Evolutionary conservation across 192 early-diverging fungal species (phyloP), one percentile per base, ranked within the genome.

Genomic region (Entomortierella beljakovae): DNA sequence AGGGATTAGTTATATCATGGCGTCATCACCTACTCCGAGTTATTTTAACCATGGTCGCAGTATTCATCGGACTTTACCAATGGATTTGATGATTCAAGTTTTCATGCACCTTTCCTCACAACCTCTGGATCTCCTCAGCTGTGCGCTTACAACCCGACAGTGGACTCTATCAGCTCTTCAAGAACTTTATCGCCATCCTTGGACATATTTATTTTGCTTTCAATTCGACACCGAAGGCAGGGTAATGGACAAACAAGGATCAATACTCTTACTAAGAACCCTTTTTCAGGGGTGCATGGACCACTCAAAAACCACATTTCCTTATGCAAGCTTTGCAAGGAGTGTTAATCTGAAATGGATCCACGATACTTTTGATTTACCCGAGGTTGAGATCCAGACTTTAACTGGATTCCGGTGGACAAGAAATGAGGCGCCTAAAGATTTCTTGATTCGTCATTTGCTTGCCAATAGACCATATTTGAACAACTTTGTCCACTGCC

Each of bases 331-430:
- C 23, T 79, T 79, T 55, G 75, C 75, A 2, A 61, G 75, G 25
- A 79, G 75, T 34, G 57, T 79, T 46, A 79, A 79, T 28, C 67
- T 79, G 22, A 69, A 79, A 25, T 79, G 75, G 75, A 68, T 79
- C 5, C 75, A 79, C 13, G 75, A 79, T 35, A 79, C 75, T 2
- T 79, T 79, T 55, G 75, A 79, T 16, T 35, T 79, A 38, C 61
- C 67, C 26, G 75, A 79, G 42, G 66, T 79, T 9, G 61, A 70
- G 10, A 79, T 79, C 16, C 75, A 79, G 49, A 65, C 67, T 15
- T 51, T 79, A 57, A 79, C 67, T 13, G 68, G 68, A 6, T 65
- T 64, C 62, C 67, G 75, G 1, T 79, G 75, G 75, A 79, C 75
- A 34, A 64, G 75, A 25, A 79, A 70, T 25, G 75, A 79, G 28